Evolutionary conservation across 257 asterid genomes (phyloP).

Genomic region (Solanum rostratum): DNA sequence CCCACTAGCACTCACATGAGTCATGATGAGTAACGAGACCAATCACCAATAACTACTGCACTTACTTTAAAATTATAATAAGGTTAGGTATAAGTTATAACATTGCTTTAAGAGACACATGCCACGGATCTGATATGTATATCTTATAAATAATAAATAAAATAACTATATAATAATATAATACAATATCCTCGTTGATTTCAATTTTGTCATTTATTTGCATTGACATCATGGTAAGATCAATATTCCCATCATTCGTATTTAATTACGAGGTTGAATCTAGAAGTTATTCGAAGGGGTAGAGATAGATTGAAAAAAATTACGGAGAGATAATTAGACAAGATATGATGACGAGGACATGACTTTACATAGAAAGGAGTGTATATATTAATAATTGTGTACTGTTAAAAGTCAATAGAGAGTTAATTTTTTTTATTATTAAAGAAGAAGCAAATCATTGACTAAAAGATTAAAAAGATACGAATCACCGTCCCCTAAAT

Average conservation of each 20-base stretch:
- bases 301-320: no score
- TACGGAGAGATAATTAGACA: no score
- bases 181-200: no score
- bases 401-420: no score
- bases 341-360: no score
- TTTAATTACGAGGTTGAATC: no score
- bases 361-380: no score
- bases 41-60: neutral
- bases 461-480: neutral
- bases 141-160: no score
- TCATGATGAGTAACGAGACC: neutral
- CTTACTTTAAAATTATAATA: neutral
- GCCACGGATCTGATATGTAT: neutral
- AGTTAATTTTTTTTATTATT: neutral
- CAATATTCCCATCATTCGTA: no score
- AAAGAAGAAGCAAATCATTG: neutral
- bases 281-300: no score
- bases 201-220: neutral
- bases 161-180: no score
- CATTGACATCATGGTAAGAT: neutral
- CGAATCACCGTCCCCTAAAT: neutral
- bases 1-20: neutral
- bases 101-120: neutral
- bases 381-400: no score
- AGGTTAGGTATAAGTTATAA: neutral